A percentile compares a stretch with the other conserved stretches of the same genome.
These are phyloP conservation scores for Eimeria sp. DNA, from an alignment of 169 alveolate genomes.

Conservation along the genomic window DNA sequence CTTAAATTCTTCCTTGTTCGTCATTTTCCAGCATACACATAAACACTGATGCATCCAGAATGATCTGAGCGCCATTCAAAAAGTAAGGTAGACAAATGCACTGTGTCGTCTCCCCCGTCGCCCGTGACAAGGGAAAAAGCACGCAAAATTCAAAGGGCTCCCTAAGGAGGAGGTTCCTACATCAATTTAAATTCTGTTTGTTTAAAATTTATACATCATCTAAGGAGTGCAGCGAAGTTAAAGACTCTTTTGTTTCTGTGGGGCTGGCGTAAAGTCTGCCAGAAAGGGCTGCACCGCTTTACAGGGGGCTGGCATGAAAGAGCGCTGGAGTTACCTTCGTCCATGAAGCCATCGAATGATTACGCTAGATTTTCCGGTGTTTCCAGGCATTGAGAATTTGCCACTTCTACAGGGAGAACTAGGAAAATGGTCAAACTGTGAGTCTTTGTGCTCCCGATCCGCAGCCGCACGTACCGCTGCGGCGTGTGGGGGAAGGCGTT, in stretches of 20 bases:
- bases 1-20: not conserved
- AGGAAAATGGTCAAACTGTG: constrained; percentile 64
- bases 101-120: not conserved
- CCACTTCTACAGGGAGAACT: not conserved
- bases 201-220: not conserved
- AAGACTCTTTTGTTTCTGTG: not conserved
- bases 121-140: not conserved
- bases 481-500: constrained; percentile 5
- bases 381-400: constrained; percentile 49
- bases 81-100: not conserved
- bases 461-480: not conserved
- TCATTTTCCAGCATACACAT: not conserved
- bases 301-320: constrained; percentile 4
- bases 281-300: constrained; percentile 32
- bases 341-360: not conserved
- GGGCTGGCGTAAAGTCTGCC: constrained; percentile 19
- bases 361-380: constrained; percentile 3
- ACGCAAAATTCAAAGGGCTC: not conserved
- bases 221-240: not conserved
- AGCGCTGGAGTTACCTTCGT: not conserved
- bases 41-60: not conserved
- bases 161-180: not conserved
- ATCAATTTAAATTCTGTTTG: not conserved
- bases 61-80: not conserved
- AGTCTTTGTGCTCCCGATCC: constrained; percentile 16